phyloP scores from a whole-genome alignment of 352 stramenopile species.

The Globisporangium barbulae region DNA sequence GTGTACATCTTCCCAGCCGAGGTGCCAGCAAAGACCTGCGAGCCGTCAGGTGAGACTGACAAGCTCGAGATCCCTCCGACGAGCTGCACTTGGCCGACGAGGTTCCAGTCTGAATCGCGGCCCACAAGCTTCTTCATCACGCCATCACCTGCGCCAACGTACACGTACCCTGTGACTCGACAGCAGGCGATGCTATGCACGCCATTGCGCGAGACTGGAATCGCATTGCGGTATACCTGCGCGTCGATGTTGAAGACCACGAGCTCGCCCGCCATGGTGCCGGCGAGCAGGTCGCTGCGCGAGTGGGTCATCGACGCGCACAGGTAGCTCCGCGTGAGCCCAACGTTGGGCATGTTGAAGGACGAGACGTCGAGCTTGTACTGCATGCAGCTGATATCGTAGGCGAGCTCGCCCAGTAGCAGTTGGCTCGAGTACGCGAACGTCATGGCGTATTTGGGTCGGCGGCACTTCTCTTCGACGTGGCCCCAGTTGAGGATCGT shows the following conservation, averaged over 20 bases:
- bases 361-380: constrained; percentile 66
- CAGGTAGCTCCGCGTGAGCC: constrained; percentile 64
- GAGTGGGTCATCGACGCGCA: constrained; percentile 54
- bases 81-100: constrained; percentile 79
- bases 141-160: constrained; percentile 83
- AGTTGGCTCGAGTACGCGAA: constrained; percentile 72
- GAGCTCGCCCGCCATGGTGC: constrained; percentile 74
- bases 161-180: constrained; percentile 57
- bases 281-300: constrained; percentile 56
- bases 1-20: constrained; percentile 76
- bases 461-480: constrained; percentile 63
- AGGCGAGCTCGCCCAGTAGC: constrained; percentile 54
- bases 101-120: constrained; percentile 74
- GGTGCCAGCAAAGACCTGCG: constrained; percentile 61
- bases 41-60: constrained; percentile 51
- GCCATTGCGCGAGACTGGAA: constrained; percentile 60
- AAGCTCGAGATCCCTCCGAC: constrained; percentile 79
- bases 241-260: constrained; percentile 82
- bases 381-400: constrained; percentile 77
- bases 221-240: constrained; percentile 57
- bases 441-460: constrained; percentile 62
- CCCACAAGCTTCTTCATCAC: constrained; percentile 84
- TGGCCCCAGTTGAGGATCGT: constrained; percentile 70
- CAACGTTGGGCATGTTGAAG: constrained; percentile 72
- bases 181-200: constrained; percentile 78